These are phyloP conservation scores for Neurospora crassa DNA, from an alignment of 2,329 filamentous ascomycete genomes.

Conservation along the genomic window DNA sequence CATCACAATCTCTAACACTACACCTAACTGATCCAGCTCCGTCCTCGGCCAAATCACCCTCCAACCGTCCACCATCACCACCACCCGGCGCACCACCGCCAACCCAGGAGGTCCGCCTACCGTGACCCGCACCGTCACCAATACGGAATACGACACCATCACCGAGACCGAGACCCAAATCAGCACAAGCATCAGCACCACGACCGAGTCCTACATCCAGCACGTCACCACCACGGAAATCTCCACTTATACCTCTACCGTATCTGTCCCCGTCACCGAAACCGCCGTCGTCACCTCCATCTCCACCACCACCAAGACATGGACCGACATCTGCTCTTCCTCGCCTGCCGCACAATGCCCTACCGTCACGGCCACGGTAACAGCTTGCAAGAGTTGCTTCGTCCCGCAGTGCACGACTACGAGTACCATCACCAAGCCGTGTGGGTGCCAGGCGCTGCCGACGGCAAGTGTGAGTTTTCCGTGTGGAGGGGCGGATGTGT, in stretches of 20 bases:
- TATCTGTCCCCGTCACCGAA: background rate
- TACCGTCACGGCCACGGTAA: constrained; percentile 16
- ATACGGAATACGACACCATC: constrained; percentile 10
- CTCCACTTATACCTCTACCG: constrained; percentile 5
- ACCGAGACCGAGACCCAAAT: constrained; percentile 5
- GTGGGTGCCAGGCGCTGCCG: constrained; percentile 15
- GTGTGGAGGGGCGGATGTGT: constrained; percentile 14
- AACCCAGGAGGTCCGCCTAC: constrained; percentile 6
- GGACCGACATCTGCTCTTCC: constrained; percentile 8
- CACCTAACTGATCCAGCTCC: constrained; percentile 4
- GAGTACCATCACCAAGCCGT: constrained; percentile 11
- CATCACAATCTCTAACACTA: background rate
- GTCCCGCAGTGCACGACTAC: constrained; percentile 18
- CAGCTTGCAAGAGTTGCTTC: constrained; percentile 16
- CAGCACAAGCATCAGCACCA: constrained; percentile 3
- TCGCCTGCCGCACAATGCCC: constrained; percentile 13
- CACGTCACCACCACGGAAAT: background rate
- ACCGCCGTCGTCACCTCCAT: background rate
- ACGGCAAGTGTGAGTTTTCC: constrained; percentile 18
- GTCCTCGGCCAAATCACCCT: constrained; percentile 15
- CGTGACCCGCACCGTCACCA: constrained; percentile 2
- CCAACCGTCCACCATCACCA: constrained; percentile 13
- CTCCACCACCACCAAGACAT: background rate
- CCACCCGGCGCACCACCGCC: constrained; percentile 10
- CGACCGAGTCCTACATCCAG: constrained; percentile 1